These are phyloP conservation scores for Lachnellula subtilissima DNA, from an alignment of 2,329 filamentous ascomycete species.

Conservation along the genomic window DNA sequence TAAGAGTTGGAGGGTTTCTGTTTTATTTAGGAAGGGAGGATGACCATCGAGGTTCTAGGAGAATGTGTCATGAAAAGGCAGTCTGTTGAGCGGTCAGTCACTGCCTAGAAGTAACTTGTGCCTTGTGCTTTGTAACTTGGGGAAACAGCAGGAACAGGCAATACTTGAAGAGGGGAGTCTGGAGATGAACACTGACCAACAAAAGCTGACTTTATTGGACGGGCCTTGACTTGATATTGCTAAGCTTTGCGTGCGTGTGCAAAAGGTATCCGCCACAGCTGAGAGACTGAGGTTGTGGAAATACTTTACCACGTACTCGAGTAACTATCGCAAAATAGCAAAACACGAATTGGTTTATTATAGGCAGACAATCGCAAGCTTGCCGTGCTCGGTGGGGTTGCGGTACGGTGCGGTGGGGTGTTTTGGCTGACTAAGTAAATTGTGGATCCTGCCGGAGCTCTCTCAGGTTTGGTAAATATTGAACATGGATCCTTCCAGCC, in stretches of 20 bases:
- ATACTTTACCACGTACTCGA: not conserved
- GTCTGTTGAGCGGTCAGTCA: too few relatives aligned
- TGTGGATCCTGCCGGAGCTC: too few relatives aligned
- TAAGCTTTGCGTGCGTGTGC: not conserved
- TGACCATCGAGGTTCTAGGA: not conserved
- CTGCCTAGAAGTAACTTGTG: not conserved
- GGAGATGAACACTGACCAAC: not conserved
- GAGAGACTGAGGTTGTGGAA: not conserved
- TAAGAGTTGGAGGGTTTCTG: not conserved
- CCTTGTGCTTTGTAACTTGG: not conserved
- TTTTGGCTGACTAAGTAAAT: too few relatives aligned
- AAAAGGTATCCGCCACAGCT: not conserved
- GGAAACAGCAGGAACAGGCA: not conserved
- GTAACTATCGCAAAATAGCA: too few relatives aligned
- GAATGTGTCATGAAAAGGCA: not conserved
- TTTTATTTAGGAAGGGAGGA: not conserved
- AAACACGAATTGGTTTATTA: too few relatives aligned
- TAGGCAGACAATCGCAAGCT: too few relatives aligned
- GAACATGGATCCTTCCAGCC: conserved; percentile 9
- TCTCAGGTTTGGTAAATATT: not conserved
- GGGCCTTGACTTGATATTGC: not conserved
- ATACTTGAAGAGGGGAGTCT: not conserved
- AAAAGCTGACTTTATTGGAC: not conserved
- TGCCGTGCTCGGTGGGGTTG: too few relatives aligned
- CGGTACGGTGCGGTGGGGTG: too few relatives aligned